Evolutionary conservation across 169 alveolate species (phyloP).

Genomic region (Plasmodium gonderi): DNA sequence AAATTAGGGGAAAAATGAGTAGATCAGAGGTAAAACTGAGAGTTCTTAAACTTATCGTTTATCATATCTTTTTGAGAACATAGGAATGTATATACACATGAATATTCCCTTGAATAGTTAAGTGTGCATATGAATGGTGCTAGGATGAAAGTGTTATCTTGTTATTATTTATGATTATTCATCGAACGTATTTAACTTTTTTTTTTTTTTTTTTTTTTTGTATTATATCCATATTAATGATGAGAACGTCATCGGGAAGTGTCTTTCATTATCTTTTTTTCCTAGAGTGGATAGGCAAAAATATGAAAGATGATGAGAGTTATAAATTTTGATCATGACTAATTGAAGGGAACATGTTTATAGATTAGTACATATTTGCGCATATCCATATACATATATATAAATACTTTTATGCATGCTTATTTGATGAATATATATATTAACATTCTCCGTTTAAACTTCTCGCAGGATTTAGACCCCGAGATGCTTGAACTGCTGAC

Average conservation of each 20-base stretch:
- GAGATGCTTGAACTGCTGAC: conserved; percentile 53
- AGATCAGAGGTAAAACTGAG: conserved; percentile 40
- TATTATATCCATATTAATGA: background rate
- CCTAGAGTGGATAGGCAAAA: too few species aligned
- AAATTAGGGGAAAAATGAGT: conserved; percentile 24
- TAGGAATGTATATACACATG: background rate
- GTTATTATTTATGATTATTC: background rate
- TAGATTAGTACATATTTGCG: too few species aligned
- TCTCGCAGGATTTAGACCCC: conserved; percentile 47
- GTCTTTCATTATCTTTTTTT: too few species aligned
- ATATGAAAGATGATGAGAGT: too few species aligned
- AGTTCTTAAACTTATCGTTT: background rate
- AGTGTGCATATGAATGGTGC: background rate
- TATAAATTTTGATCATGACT: too few species aligned
- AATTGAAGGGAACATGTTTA: too few species aligned
- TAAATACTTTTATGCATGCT: background rate
- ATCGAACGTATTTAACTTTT: background rate
- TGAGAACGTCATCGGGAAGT: too few species aligned
- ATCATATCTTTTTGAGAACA: background rate
- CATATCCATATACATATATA: background rate
- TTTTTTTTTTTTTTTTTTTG: background rate
- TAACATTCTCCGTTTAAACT: background rate
- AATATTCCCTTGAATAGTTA: background rate
- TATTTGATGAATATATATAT: background rate
- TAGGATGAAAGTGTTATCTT: background rate